Conservation (phyloP, 179 eudicot species). For the Nepenthes alata region DNA sequence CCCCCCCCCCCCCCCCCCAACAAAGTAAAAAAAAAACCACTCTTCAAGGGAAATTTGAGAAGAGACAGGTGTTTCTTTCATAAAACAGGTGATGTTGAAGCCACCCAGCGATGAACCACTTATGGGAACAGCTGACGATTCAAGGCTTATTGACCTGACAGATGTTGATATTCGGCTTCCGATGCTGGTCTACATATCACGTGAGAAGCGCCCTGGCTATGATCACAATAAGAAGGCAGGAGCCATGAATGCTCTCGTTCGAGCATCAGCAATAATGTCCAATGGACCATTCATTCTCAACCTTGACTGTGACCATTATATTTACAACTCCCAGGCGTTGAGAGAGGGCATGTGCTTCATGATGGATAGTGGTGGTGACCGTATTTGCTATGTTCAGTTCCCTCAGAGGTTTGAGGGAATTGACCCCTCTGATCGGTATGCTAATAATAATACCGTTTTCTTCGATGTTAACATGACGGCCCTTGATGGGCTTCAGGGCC, state of each 20-base stretch:
- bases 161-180: constrained; percentile 87
- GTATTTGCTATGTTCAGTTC: constrained; percentile 74
- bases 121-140: constrained; percentile 44
- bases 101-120: constrained; percentile 89
- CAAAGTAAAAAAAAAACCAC: too few species aligned
- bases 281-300: constrained; percentile 88
- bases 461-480: constrained; percentile 96
- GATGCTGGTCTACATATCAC: constrained; percentile 79
- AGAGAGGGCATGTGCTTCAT: constrained; percentile 97
- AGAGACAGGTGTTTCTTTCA: neutral
- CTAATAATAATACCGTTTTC: constrained; percentile 88
- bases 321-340: constrained; percentile 80
- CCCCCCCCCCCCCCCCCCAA: too few species aligned
- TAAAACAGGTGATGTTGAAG: constrained; percentile 79
- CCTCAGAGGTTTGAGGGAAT: constrained; percentile 93
- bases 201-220: constrained; percentile 89
- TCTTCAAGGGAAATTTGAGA: too few species aligned
- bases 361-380: constrained; percentile 96
- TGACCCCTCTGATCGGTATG: constrained; percentile 88
- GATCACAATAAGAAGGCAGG: constrained; percentile 96
- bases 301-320: constrained; percentile 89
- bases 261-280: constrained; percentile 93
- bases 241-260: constrained; percentile 87
- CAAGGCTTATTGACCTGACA: constrained; percentile 40
- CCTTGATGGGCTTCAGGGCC: constrained; percentile 89